Conservation (phyloP, 2,329 filamentous ascomycete genomes). For the Rhytidhysteron rufulum region DNA sequence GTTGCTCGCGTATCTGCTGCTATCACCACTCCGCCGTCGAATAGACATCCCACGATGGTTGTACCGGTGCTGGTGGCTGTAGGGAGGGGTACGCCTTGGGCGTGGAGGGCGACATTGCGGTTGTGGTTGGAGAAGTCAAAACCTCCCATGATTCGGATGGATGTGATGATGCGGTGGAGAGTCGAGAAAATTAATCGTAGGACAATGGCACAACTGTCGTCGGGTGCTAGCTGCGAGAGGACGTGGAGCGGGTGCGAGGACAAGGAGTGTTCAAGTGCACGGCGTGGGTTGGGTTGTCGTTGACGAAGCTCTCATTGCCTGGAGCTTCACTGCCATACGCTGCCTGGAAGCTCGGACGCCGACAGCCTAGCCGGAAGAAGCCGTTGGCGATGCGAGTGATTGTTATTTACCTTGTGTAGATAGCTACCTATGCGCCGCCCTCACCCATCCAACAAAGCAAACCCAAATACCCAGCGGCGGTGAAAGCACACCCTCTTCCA, state of each 20-base stretch:
- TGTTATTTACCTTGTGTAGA: not conserved
- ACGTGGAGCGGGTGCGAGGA: not conserved
- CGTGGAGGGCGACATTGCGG: conserved; percentile 94
- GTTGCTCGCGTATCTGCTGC: conserved; percentile 97
- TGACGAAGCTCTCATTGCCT: conserved; percentile 3
- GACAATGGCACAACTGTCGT: too few species aligned
- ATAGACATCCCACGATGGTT: conserved; percentile 97
- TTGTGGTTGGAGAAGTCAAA: conserved; percentile 99
- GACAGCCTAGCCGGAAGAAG: not conserved
- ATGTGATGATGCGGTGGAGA: too few species aligned
- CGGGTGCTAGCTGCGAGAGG: too few species aligned
- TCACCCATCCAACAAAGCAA: too few species aligned
- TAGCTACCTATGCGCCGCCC: too few species aligned
- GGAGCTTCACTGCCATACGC: not conserved
- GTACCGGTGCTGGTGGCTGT: conserved; percentile 99
- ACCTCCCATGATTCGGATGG: conserved; percentile 70
- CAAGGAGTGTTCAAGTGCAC: not conserved
- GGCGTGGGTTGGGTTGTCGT: not conserved
- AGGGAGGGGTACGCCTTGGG: conserved; percentile 86
- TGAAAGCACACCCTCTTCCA: conserved; percentile 6
- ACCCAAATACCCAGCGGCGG: conserved; percentile 13
- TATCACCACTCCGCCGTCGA: conserved; percentile 94
- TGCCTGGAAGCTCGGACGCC: not conserved
- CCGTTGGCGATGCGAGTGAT: not conserved
- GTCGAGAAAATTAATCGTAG: too few species aligned